Evolutionary conservation across 2,329 filamentous ascomycete species (phyloP), one percentile per base, ranked within the genome.

Genomic region (Chalaropsis thielavioides): DNA sequence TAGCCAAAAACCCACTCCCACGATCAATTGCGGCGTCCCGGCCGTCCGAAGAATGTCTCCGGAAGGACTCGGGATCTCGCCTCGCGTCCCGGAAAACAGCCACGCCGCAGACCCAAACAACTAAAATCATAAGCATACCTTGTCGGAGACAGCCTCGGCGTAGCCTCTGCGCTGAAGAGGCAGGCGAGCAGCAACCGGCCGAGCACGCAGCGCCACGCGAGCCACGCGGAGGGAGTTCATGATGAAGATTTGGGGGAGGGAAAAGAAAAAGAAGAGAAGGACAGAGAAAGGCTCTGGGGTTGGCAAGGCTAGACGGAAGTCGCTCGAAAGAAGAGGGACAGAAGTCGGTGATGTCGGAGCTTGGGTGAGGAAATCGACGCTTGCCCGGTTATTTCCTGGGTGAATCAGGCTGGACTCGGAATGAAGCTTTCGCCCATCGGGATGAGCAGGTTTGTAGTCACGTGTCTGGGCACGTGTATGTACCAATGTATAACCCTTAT

Each of bases 191-290:
- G 87, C 83, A 19, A 88, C 80, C 75, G 91, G 87, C 74, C 87
- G 88, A 75, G 85, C 89, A 79, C 90, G 84, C 77, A 96, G 83
- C 80, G 90, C 92, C 78, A 86, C 84, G 79, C 92, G 88, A 81
- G 91, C 89, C 79, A 96, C 82, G 79, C 92, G 90, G 80, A 96
- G 80, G 78, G 90, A 89, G 85, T 91, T 96, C 92, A 97, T 97
- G 80, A 78, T 84, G 81, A 61, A 40, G 49, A 40, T 17, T 38
- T 54, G 76, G n/a, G 27, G 51, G 43, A 19, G 8, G 41, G 40
- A 22, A n/a, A 60, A 27, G 19, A 31, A 43, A 35, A 35, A 15
- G 35, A 43, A 46, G 24, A 56, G 46, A 56, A 63, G 51, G 38
- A 59, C 43, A 54, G 41, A 62, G 64, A 66, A 24, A 60, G 31